Conservation (phyloP, 116 monocot genomes). For the Phalaenopsis hybrid region DNA sequence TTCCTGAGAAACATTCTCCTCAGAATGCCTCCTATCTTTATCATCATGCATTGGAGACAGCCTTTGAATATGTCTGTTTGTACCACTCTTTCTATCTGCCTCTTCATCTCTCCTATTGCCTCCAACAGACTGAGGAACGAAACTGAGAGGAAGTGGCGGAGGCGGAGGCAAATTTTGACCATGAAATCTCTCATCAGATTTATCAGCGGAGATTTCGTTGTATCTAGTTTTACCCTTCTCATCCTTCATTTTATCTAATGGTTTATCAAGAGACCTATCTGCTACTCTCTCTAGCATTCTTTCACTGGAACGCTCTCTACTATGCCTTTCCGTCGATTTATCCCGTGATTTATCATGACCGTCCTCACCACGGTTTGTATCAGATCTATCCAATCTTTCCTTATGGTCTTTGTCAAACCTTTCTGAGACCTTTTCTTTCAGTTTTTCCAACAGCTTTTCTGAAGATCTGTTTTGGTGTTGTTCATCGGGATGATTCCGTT, state of each 20-base stretch:
- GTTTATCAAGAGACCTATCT: constrained; percentile 46
- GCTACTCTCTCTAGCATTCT: constrained; percentile 55
- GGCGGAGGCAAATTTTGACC: constrained; percentile 87
- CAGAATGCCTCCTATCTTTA: constrained; percentile 67
- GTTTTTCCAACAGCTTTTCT: constrained; percentile 47
- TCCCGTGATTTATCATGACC: constrained; percentile 64
- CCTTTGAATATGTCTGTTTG: constrained; percentile 52
- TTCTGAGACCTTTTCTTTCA: constrained; percentile 62
- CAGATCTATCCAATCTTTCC: constrained; percentile 59
- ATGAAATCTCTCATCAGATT: constrained; percentile 61
- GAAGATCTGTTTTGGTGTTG: constrained; percentile 30
- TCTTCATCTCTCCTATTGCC: constrained; percentile 78
- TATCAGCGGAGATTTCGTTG: constrained; percentile 33
- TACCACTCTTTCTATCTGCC: constrained; percentile 49
- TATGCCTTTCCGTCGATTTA: constrained; percentile 75
- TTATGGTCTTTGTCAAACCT: constrained; percentile 70
- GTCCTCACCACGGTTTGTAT: constrained; percentile 56
- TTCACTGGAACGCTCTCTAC: constrained; percentile 73
- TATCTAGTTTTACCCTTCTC: constrained; percentile 59
- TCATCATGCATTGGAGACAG: constrained; percentile 87
- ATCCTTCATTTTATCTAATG: constrained; percentile 56
- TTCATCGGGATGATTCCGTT: constrained; percentile 48
- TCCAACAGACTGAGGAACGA: constrained; percentile 82
- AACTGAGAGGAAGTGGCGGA: constrained; percentile 79
- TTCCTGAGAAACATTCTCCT: constrained; percentile 65